Evolutionary conservation across 257 asterid genomes (phyloP).

Genomic region (Scutellaria barbata): DNA sequence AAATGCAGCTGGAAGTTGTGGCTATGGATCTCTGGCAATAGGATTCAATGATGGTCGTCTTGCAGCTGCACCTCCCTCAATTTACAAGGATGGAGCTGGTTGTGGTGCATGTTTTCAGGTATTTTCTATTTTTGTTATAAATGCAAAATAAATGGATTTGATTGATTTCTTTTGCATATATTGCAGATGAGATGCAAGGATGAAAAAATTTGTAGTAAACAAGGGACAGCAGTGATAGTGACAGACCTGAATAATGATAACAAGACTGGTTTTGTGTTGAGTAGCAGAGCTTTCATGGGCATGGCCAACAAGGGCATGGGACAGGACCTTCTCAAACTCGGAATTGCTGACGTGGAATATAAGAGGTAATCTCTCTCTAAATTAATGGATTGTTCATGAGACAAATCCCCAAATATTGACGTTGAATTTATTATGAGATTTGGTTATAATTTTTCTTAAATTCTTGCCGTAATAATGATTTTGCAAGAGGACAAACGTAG

Average conservation of each 20-base stretch:
- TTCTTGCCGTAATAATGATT: background rate
- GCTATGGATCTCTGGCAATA: conserved; percentile 66
- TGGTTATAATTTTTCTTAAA: background rate
- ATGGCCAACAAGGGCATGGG: conserved; percentile 72
- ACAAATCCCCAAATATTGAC: conserved; percentile 21
- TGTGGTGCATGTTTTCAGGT: conserved; percentile 96
- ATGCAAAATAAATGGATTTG: no score
- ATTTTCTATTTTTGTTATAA: background rate
- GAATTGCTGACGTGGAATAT: conserved; percentile 63
- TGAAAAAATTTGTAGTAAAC: conserved; percentile 46
- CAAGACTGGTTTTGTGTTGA: conserved; percentile 69
- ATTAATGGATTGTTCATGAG: background rate
- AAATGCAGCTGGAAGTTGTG: conserved; percentile 82
- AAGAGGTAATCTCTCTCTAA: no score
- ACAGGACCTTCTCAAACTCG: conserved; percentile 52
- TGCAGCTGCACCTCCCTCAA: conserved; percentile 71
- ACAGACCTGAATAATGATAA: conserved; percentile 55
- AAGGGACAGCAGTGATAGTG: conserved; percentile 58
- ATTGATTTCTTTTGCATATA: background rate
- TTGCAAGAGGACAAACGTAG: conserved; percentile 14
- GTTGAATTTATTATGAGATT: conserved; percentile 27
- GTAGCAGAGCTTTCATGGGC: conserved; percentile 66
- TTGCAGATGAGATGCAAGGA: conserved; percentile 74
- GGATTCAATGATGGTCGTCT: conserved; percentile 59
- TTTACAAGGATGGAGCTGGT: conserved; percentile 73